These are phyloP conservation scores for Phytopythium chamaehyphon DNA, from an alignment of 352 stramenopile species.

Conservation along the genomic window DNA sequence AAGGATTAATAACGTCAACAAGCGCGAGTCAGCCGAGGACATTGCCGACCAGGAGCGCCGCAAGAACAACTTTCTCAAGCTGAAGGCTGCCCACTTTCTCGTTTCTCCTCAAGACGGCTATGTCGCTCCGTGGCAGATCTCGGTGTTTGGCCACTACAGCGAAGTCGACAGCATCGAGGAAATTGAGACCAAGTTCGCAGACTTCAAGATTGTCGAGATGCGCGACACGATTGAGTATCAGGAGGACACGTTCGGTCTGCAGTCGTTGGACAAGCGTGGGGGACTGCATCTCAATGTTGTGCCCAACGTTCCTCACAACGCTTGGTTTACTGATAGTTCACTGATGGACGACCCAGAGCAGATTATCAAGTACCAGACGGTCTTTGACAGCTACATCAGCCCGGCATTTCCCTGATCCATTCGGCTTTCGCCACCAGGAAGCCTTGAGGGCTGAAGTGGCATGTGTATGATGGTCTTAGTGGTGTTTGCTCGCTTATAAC, in stretches of 20 bases:
- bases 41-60: conserved; percentile 23
- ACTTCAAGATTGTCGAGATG: conserved; percentile 5
- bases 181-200: conserved; percentile 12
- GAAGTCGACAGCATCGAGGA: conserved; percentile 22
- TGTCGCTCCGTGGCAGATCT: conserved; percentile 39
- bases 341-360: conserved; percentile 6
- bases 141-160: conserved; percentile 35
- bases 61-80: conserved; percentile 33
- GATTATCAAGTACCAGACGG: conserved; percentile 24
- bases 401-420: conserved; percentile 7
- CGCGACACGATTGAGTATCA: conserved; percentile 9
- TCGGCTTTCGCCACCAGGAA: too few species aligned
- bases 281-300: conserved; percentile 9
- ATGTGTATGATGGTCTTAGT: too few species aligned
- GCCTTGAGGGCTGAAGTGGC: too few species aligned
- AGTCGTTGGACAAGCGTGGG: conserved; percentile 11
- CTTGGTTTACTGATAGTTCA: conserved; percentile 12
- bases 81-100: conserved; percentile 36
- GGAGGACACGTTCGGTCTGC: conserved; percentile 13
- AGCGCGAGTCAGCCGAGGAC: conserved; percentile 10
- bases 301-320: conserved; percentile 6
- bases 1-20: conserved; percentile 14
- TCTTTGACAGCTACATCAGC: conserved; percentile 43
- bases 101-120: conserved; percentile 27
- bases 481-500: too few species aligned